phyloP scores from a whole-genome alignment of 768 basidiomycete species.

The Tricholoma terreum region DNA sequence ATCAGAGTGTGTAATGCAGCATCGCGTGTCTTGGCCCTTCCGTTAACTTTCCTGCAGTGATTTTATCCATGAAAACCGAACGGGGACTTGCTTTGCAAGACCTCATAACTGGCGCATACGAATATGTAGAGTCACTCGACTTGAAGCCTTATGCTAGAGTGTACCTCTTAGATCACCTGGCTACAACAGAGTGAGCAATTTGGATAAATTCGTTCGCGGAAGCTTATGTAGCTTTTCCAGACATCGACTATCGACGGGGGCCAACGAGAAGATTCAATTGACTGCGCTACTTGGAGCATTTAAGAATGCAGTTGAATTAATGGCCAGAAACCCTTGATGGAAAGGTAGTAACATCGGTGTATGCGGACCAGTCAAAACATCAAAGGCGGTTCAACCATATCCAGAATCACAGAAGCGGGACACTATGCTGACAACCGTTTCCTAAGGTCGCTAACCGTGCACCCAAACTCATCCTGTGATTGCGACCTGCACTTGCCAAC shows the following conservation, averaged over 20 bases:
- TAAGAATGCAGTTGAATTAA: slow-evolving; percentile 86
- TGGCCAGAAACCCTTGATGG: slow-evolving; percentile 39
- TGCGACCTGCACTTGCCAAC: slow-evolving; percentile 32
- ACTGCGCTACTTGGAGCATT: slow-evolving; percentile 90
- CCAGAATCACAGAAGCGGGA: neutral
- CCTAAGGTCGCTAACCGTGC: slow-evolving; percentile 38
- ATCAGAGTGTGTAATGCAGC: slow-evolving; percentile 55
- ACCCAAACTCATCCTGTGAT: slow-evolving; percentile 41
- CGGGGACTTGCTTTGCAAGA: slow-evolving; percentile 95
- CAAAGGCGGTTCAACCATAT: neutral
- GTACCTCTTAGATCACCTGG: slow-evolving; percentile 88
- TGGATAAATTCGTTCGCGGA: neutral
- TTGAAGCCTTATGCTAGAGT: slow-evolving; percentile 83
- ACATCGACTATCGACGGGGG: slow-evolving; percentile 88
- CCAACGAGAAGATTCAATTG: slow-evolving; percentile 91
- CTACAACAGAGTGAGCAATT: slow-evolving; percentile 85
- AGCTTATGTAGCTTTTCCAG: slow-evolving; percentile 36
- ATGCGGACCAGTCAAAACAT: neutral
- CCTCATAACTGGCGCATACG: slow-evolving; percentile 86
- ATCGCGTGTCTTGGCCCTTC: neutral
- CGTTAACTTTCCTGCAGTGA: slow-evolving; percentile 52
- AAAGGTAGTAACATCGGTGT: no score
- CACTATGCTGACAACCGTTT: slow-evolving; percentile 25
- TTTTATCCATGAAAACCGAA: slow-evolving; percentile 82
- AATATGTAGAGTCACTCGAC: slow-evolving; percentile 84